Conservation (phyloP, 257 asterid species). For the Forsythia viridissima region DNA sequence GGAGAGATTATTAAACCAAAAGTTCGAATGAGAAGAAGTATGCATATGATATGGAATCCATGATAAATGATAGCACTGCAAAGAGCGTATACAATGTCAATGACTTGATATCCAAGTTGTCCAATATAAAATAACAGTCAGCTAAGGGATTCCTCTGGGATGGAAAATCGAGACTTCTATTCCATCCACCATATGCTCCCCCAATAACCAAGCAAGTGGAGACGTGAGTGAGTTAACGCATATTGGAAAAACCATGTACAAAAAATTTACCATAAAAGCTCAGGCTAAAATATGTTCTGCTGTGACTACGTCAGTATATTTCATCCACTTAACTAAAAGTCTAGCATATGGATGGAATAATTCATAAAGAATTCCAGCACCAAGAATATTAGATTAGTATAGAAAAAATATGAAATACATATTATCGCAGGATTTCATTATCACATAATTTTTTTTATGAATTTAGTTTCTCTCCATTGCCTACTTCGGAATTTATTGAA, state of each 20-base stretch:
- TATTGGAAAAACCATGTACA: neutral
- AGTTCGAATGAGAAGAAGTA: neutral
- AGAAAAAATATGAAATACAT: neutral
- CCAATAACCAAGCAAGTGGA: neutral
- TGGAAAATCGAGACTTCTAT: neutral
- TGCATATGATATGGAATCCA: neutral
- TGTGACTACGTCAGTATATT: neutral
- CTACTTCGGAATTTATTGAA: neutral
- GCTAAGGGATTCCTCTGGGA: neutral
- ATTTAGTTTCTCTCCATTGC: neutral
- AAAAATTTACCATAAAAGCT: neutral
- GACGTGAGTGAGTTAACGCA: neutral
- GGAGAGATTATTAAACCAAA: neutral
- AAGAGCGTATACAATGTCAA: neutral
- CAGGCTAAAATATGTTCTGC: neutral
- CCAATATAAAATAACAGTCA: neutral
- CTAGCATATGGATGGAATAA: neutral
- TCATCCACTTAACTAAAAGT: neutral
- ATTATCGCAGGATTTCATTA: neutral
- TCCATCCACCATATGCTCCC: neutral
- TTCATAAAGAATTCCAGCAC: neutral
- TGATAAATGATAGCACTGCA: neutral
- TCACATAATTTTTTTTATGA: neutral
- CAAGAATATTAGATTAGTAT: neutral
- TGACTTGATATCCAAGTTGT: neutral